phyloP scores from a whole-genome alignment of 768 basidiomycete genomes.

The Infundibulicybe gibba region DNA sequence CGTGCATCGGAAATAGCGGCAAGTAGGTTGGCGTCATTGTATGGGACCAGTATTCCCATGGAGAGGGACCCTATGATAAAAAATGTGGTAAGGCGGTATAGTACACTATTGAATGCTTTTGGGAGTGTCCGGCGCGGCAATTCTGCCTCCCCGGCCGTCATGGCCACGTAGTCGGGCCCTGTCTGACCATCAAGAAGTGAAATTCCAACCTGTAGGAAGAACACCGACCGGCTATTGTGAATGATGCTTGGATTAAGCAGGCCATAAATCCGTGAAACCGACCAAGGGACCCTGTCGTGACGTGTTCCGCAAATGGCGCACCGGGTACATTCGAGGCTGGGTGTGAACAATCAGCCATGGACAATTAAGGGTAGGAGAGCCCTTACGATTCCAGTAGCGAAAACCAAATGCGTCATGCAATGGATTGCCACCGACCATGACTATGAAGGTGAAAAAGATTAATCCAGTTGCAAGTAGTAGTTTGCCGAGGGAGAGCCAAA shows the following conservation, averaged over 20 bases:
- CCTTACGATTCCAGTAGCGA: constrained; percentile 46
- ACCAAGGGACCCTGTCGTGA: constrained; percentile 48
- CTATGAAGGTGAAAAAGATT: constrained; percentile 51
- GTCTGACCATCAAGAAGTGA: not conserved
- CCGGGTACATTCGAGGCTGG: constrained; percentile 40
- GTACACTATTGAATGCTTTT: constrained; percentile 67
- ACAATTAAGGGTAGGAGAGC: not conserved
- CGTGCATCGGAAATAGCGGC: constrained; percentile 53
- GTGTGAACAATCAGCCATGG: not conserved
- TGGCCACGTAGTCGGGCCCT: constrained; percentile 50
- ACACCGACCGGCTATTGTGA: constrained; percentile 52
- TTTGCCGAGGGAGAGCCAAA: constrained; percentile 52
- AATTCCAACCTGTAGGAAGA: not conserved
- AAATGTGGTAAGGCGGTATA: constrained; percentile 76
- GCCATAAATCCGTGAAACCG: constrained; percentile 62
- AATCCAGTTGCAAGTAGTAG: constrained; percentile 43
- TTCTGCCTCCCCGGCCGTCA: constrained; percentile 70
- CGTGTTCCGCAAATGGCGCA: constrained; percentile 56
- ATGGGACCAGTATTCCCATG: constrained; percentile 77
- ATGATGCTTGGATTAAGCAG: constrained; percentile 58
- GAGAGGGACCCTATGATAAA: constrained; percentile 72
- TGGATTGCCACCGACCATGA: constrained; percentile 61
- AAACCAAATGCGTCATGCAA: constrained; percentile 51
- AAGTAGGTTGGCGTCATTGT: constrained; percentile 56
- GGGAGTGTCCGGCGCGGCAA: constrained; percentile 70